A percentile compares a stretch with the other conserved stretches of the same genome.
These are phyloP conservation scores for Pseudopyricularia cyperi DNA, from an alignment of 2,329 filamentous ascomycete species.

Conservation along the genomic window DNA sequence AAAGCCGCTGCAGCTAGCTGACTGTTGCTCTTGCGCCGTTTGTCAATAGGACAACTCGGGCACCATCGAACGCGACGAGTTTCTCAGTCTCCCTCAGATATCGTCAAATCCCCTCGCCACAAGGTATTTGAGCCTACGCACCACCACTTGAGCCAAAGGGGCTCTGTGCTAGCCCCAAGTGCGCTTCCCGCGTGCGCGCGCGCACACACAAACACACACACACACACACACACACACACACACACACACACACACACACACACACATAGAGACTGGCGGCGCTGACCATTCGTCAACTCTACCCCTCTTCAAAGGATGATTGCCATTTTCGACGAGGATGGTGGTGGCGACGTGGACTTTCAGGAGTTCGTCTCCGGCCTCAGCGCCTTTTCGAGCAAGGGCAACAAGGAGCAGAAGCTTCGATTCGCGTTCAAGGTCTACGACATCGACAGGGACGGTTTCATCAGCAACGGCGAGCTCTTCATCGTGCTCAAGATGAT, in stretches of 20 bases:
- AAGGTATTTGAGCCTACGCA: constrained; percentile 37
- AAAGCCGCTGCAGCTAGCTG: background rate
- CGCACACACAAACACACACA: background rate
- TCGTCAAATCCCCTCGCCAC: constrained; percentile 95
- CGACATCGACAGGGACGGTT: constrained; percentile 97
- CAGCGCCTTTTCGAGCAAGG: constrained; percentile 91
- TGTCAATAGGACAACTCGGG: constrained; percentile 75
- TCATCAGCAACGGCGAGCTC: constrained; percentile 96
- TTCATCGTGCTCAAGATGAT: constrained; percentile 99
- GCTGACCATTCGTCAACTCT: background rate
- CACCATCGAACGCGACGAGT: constrained; percentile 97
- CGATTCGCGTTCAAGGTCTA: constrained; percentile 98
- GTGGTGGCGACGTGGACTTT: constrained; percentile 95
- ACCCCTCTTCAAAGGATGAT: constrained; percentile 59
- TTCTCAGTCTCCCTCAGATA: constrained; percentile 92
- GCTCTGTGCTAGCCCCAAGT: no score
- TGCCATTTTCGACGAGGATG: constrained; percentile 97
- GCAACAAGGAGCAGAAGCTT: constrained; percentile 98
- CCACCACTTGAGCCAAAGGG: no score
- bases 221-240: no score
- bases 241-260: no score
- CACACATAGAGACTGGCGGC: background rate
- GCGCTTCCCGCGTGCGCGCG: no score
- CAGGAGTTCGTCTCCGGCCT: constrained; percentile 96
- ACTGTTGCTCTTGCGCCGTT: background rate